Conservation (phyloP, 2,329 filamentous ascomycete genomes). For the Venturia oleaginea region DNA sequence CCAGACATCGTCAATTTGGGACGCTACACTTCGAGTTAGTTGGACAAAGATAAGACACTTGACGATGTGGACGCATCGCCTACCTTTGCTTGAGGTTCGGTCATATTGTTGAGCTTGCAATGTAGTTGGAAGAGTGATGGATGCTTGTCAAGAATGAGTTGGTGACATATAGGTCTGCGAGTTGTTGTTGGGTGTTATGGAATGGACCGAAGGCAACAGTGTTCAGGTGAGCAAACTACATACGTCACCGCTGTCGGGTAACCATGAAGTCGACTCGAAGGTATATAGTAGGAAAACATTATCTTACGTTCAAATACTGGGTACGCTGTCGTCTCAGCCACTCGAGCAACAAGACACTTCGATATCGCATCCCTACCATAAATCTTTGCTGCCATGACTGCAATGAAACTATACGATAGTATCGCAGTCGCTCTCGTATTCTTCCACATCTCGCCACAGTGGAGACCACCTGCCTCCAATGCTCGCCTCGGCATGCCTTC, state of each 20-base stretch:
- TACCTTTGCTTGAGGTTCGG: background rate
- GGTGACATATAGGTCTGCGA: background rate
- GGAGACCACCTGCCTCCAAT: background rate
- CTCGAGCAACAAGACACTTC: too few relatives aligned
- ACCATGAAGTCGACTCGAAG: background rate
- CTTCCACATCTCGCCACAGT: too few relatives aligned
- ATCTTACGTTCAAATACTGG: too few relatives aligned
- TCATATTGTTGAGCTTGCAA: background rate
- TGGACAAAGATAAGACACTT: background rate
- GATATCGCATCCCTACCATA: too few relatives aligned
- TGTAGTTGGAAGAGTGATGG: background rate
- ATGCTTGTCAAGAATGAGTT: background rate
- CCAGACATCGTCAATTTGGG: background rate
- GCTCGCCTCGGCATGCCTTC: background rate
- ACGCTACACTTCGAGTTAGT: background rate
- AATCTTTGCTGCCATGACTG: background rate
- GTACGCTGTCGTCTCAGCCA: too few relatives aligned
- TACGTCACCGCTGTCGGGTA: background rate
- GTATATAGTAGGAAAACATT: too few relatives aligned
- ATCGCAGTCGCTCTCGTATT: background rate
- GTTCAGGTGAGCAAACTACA: background rate
- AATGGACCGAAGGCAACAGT: background rate
- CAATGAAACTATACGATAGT: background rate
- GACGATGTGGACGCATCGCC: background rate
- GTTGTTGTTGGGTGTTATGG: background rate